Percentiles rank a stretch among this genome's conserved stretches.
These are phyloP conservation scores for Luffa acutangula DNA, from an alignment of 306 rosid species.

Conservation along the genomic window DNA sequence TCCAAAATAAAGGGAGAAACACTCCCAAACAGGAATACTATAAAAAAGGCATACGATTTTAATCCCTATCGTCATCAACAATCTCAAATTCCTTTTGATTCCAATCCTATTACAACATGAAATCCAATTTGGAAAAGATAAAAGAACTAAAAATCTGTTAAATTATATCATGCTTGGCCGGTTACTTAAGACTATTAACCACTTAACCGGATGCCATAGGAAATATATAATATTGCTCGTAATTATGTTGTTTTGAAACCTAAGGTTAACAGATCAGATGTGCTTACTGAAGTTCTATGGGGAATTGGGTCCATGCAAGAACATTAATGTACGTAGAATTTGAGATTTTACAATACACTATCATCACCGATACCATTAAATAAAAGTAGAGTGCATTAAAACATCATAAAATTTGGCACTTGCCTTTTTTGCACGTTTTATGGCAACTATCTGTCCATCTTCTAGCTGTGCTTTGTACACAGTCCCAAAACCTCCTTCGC, in stretches of 20 bases:
- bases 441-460: constrained; percentile 61
- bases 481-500: constrained; percentile 95
- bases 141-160: background rate
- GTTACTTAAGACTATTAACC: background rate
- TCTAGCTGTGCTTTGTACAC: constrained; percentile 86
- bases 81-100: background rate
- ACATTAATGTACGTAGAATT: background rate
- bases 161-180: background rate
- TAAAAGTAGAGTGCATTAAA: constrained; percentile 7
- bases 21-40: background rate
- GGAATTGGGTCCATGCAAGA: background rate
- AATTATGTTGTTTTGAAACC: background rate
- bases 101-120: background rate
- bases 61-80: background rate
- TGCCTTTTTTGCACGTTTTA: constrained; percentile 88
- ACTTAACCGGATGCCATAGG: background rate
- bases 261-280: background rate
- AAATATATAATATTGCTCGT: background rate
- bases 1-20: too few species aligned
- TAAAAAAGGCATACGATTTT: background rate
- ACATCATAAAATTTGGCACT: constrained; percentile 7
- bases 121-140: background rate
- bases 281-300: background rate
- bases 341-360: background rate
- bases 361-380: background rate